These are phyloP conservation scores for Telopea speciosissima DNA, from an alignment of 177 flowering plant species.

Conservation along the genomic window DNA sequence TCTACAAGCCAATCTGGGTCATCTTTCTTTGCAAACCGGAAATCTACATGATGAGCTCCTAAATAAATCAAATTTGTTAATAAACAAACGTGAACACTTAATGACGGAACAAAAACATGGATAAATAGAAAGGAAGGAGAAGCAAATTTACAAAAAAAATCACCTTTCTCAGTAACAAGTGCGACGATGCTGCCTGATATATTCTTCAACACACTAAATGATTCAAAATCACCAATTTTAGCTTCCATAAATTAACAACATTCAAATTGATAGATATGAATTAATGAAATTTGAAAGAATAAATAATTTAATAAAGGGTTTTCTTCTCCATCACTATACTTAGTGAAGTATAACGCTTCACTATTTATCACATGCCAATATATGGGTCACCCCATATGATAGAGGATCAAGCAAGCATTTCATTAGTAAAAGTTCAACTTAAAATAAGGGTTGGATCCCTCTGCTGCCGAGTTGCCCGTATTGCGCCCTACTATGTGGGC, in stretches of 20 bases:
- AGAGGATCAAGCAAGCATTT: too few relatives aligned
- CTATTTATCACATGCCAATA: too few relatives aligned
- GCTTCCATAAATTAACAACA: not conserved
- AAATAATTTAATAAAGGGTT: too few relatives aligned
- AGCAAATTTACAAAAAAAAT: not conserved
- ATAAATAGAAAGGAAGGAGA: not conserved
- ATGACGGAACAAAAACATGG: not conserved
- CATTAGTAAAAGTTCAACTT: too few relatives aligned
- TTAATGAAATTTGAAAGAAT: too few relatives aligned
- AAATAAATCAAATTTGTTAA: not conserved
- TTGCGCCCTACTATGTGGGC: too few relatives aligned
- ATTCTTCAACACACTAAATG: conserved; percentile 42
- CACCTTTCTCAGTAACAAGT: conserved; percentile 45
- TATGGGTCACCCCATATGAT: too few relatives aligned
- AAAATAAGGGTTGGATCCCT: too few relatives aligned
- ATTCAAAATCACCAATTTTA: not conserved
- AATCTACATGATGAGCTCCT: conserved; percentile 57
- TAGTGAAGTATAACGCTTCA: too few relatives aligned
- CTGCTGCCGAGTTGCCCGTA: too few relatives aligned
- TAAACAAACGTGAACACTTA: not conserved
- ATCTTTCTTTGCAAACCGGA: conserved; percentile 35
- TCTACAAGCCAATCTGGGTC: conserved; percentile 52
- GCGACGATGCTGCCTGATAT: conserved; percentile 47
- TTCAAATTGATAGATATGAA: too few relatives aligned
- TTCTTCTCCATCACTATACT: too few relatives aligned